Conservation (phyloP, 768 basidiomycete genomes). For the Polyporus arcularius region DNA sequence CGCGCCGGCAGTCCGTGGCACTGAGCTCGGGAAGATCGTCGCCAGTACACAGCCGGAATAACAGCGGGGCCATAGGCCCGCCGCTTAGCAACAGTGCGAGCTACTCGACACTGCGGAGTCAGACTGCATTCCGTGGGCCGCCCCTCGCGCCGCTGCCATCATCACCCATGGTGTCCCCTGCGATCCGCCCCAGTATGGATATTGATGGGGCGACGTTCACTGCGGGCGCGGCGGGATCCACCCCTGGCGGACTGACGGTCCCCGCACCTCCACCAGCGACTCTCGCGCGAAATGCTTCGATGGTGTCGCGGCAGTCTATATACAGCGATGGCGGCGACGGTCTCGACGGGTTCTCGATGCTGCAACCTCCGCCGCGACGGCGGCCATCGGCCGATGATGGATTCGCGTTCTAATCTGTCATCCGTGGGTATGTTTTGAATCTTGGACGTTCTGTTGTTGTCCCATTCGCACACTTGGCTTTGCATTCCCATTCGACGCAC, state of each 20-base stretch:
- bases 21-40: neutral
- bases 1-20: conserved; percentile 2
- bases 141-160: conserved; percentile 28
- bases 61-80: neutral
- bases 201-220: neutral
- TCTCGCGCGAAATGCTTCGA: conserved; percentile 1
- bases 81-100: conserved; percentile 1
- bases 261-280: neutral
- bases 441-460: neutral
- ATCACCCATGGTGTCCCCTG: conserved; percentile 24
- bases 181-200: conserved; percentile 15
- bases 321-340: conserved; percentile 7
- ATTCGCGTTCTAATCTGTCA: neutral
- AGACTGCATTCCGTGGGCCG: conserved; percentile 22
- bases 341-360: conserved; percentile 14
- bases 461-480: neutral
- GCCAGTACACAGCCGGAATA: neutral
- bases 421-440: neutral
- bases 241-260: neutral
- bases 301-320: conserved; percentile 7
- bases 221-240: neutral
- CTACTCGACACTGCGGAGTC: conserved; percentile 1
- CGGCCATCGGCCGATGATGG: neutral
- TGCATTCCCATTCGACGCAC: neutral
- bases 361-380: conserved; percentile 12